phyloP scores from a whole-genome alignment of 2,329 filamentous ascomycete species.

The Leptographium flavum region DNA sequence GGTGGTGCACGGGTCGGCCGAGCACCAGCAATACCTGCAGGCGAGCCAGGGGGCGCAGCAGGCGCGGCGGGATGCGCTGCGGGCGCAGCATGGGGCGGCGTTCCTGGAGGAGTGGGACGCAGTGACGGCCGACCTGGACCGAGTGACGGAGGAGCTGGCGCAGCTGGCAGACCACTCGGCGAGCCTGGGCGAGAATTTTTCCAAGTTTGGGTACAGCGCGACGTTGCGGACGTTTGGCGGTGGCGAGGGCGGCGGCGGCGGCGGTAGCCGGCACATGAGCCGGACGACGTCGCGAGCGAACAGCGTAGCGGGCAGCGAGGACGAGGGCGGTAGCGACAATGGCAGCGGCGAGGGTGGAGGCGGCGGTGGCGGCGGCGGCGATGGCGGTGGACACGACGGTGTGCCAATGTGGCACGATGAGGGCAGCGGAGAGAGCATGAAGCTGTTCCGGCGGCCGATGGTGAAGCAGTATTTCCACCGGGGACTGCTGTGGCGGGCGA shows the following conservation, averaged over 20 bases:
- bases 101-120: constrained; percentile 40
- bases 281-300: background rate
- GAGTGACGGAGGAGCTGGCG: constrained; percentile 37
- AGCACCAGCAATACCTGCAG: constrained; percentile 31
- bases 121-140: constrained; percentile 36
- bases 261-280: background rate
- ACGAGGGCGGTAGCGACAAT: constrained; percentile 4
- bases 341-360: constrained; percentile 11
- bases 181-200: constrained; percentile 44
- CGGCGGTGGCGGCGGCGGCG: background rate
- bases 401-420: constrained; percentile 12
- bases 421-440: constrained; percentile 28
- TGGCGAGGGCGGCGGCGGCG: constrained; percentile 14
- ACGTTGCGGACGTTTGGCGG: constrained; percentile 32
- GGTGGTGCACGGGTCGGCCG: constrained; percentile 40
- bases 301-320: constrained; percentile 16
- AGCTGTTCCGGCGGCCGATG: constrained; percentile 43
- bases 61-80: constrained; percentile 28
- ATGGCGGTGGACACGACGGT: constrained; percentile 1
- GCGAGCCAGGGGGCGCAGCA: constrained; percentile 39
- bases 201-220: constrained; percentile 47
- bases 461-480: constrained; percentile 54
- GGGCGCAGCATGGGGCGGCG: constrained; percentile 31
- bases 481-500: constrained; percentile 47
- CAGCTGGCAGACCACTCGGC: constrained; percentile 31